These are phyloP conservation scores for Boletus subparvulus DNA, from an alignment of 768 basidiomycete genomes.

Conservation along the genomic window DNA sequence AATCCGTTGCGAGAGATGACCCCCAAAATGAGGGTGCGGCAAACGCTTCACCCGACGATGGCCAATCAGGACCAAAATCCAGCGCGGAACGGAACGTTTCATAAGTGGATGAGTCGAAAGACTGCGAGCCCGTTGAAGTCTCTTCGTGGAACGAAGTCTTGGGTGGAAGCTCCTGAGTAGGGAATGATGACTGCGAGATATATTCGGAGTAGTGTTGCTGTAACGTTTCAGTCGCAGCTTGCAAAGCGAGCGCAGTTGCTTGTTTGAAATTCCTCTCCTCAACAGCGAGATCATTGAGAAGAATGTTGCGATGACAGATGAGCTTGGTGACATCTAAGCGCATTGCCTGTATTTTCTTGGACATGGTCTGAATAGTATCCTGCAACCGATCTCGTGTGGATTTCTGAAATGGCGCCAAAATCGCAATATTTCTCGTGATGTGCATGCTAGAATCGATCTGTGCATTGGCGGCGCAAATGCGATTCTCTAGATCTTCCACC, in stretches of 20 bases:
- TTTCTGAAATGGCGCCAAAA: conserved; percentile 85
- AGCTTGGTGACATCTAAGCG: conserved; percentile 75
- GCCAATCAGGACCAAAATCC: conserved; percentile 54
- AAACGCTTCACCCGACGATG: conserved; percentile 41
- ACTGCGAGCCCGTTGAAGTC: conserved; percentile 12
- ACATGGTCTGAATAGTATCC: conserved; percentile 55
- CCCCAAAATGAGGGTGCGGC: conserved; percentile 33
- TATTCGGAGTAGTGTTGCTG: conserved; percentile 41
- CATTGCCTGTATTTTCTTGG: conserved; percentile 62
- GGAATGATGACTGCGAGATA: conserved; percentile 35
- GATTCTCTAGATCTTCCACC: conserved; percentile 62
- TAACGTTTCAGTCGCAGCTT: conserved; percentile 67
- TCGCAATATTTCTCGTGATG: conserved; percentile 75
- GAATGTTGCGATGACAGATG: conserved; percentile 72
- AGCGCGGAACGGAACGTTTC: conserved; percentile 71
- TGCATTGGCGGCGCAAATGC: conserved; percentile 50
- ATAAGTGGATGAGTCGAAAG: conserved; percentile 46
- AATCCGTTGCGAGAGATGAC: conserved; percentile 34
- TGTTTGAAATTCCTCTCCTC: conserved; percentile 66
- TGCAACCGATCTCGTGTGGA: conserved; percentile 78
- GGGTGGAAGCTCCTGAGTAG: conserved; percentile 28
- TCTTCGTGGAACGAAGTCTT: conserved; percentile 16
- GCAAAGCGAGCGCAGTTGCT: conserved; percentile 69
- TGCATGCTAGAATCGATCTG: conserved; percentile 70
- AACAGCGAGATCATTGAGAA: conserved; percentile 70